Evolutionary conservation across 2,329 filamentous ascomycete genomes (phyloP), one percentile per base, ranked within the genome.

Genomic region (Raffaelea deltoideospora): DNA sequence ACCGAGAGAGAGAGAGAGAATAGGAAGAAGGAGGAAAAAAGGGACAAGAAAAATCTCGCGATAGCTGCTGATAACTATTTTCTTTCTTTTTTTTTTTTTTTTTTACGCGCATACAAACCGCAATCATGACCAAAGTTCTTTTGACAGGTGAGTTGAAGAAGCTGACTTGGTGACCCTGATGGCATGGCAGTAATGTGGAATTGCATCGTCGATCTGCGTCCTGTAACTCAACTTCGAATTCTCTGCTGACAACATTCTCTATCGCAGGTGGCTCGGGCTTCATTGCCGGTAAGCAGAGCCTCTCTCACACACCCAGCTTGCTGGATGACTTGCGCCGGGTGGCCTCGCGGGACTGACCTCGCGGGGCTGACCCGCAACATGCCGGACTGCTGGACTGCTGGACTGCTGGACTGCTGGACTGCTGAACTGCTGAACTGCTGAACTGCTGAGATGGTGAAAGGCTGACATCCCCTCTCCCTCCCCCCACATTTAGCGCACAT

Each of bases 401-500:
- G n/a, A n/a, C n/a, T n/a, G n/a, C n/a, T n/a, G n/a, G n/a, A n/a
- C n/a, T 48, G 2, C 4, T 34, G 8, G 7, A 6, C 1, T 20
- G n/a, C n/a, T n/a, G n/a, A n/a, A n/a, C n/a, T n/a, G n/a, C n/a
- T n/a, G n/a, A n/a, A n/a, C n/a, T n/a, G n/a, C n/a, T n/a, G n/a
- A n/a, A n/a, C n/a, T n/a, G n/a, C n/a, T n/a, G n/a, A n/a, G n/a
- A n/a, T n/a, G n/a, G n/a, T n/a, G n/a, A n/a, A n/a, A n/a, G n/a
- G n/a, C n/a, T n/a, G n/a, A n/a, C n/a, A n/a, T n/a, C n/a, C n/a
- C n/a, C n/a, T n/a, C n/a, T n/a, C n/a, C n/a, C n/a, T n/a, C n/a
- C n/a, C n/a, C n/a, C n/a, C n/a, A n/a, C n/a, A n/a, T n/a, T n/a
- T 26, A 69, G 67, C 67, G 35, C 69, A 73, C 49, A 61, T 69